Base-by-base conservation (phyloP, 805 yeast genomes). In the Yarrowia hollandica region DNA sequence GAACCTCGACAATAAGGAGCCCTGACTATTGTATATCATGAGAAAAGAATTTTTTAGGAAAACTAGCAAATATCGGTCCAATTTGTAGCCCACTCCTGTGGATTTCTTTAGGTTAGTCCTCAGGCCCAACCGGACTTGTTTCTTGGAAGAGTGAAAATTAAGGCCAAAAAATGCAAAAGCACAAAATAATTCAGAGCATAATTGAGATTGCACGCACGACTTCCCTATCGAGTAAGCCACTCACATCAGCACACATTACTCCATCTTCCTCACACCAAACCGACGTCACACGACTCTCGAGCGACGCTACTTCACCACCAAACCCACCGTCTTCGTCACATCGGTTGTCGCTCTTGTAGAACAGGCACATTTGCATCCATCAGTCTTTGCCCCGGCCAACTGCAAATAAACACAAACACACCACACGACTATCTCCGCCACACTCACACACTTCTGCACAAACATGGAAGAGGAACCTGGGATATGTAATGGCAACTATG, bases 381-480 rank as follows among this genome's bases (percentile, higher is more conserved):
- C n/a, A n/a, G n/a, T n/a, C n/a, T n/a, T n/a, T n/a, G n/a, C n/a
- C n/a, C n/a, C n/a, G n/a, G n/a, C n/a, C n/a, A n/a, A n/a, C n/a
- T n/a, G n/a, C n/a, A n/a, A n/a, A n/a, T n/a, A n/a, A n/a, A n/a
- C n/a, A n/a, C n/a, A n/a, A 39, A 21, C 42, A 38, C 42, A 38
- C 28, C 31, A 41, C 46, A 38, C 46, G 30, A n/a, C 48, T 5
- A 9, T 35, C 25, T 5, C 22, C 11, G n/a, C 12, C 38, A n/a
- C 34, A 22, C 26, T 6, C 52, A 28, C 25, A 12, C 11, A 9
- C 48, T 18, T 4, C 0, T 25, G 30, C 31, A 26, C 48, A 41
- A 42, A n/a, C 37, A 52, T 52, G 58, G 58, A 52, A 35, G 58
- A 52, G 19, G 58, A 52, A 19, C 58, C 58, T 26, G 58, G 58